Base-by-base conservation (phyloP, 768 basidiomycete genomes). In the Sarcodon aspratus region DNA sequence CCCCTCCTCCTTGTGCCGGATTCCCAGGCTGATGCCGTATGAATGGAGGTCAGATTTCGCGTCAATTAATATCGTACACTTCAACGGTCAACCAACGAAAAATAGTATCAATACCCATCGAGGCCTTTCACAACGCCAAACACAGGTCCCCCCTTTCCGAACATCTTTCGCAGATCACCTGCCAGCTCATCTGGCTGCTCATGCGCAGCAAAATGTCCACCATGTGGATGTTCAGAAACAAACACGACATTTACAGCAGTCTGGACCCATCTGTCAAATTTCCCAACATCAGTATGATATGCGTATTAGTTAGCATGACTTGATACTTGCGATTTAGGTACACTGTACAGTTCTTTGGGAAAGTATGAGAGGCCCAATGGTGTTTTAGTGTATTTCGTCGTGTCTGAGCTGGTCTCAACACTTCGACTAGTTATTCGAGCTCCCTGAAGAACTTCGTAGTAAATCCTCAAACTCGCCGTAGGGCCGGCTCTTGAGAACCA, bases 401-500 rank as follows among this genome's bases (percentile, higher is more conserved):
- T 37, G 15, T 42, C 15, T 43, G 38, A 17, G 5, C 31, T 4
- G 11, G 35, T 3, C 11, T 45, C 40, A 27, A 27, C 21, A 27
- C 21, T 27, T 27, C 21, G 21, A 12, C 51, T 34, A 15, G 47
- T 54, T 44, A 48, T 50, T 13, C 21, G 21, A 27, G 21, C 21
- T 9, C 32, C 37, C 9, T 40, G 12, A 21, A 43, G 40, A 21
- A n/a, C 31, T 55, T 82, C 82, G 55, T 73, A 80, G 59, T 82
- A 82, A 15, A 80, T 79, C 10, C 79, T 66, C 7, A 74, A 17
- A 0, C 80, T 73, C 0, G 80, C 77, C 2, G 77, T 68, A 6
- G 81, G 79, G 0, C 79, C 79, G 0, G 72, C 67, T 9, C 72
- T 70, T 7, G 78, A 80, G 61, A 81, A 79, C 66, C 69, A 74